These are phyloP conservation scores for Phtheirospermum japonicum DNA, from an alignment of 257 asterid genomes.

Conservation along the genomic window DNA sequence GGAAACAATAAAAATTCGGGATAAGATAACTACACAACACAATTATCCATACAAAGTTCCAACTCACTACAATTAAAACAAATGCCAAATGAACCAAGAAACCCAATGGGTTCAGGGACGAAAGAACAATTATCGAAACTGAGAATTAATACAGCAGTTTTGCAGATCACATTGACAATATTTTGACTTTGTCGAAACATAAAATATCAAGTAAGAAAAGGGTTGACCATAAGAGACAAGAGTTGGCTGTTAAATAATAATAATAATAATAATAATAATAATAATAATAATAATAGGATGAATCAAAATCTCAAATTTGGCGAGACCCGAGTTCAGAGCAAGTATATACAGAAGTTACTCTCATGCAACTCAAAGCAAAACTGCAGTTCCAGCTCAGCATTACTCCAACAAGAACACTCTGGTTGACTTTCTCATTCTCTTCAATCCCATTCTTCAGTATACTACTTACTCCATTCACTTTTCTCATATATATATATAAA, in stretches of 20 bases:
- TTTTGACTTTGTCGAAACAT: conserved; percentile 9
- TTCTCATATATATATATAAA: not conserved
- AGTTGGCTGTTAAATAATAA: conserved; percentile 14
- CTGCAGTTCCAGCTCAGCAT: conserved; percentile 6
- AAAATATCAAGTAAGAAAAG: conserved; percentile 19
- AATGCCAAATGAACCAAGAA: too few species aligned
- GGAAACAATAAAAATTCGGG: too few species aligned
- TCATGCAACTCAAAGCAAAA: conserved; percentile 7
- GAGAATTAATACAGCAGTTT: not conserved
- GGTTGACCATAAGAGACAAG: conserved; percentile 18
- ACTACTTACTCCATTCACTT: not conserved
- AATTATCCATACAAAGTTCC: conserved; percentile 12
- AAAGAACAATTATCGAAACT: too few species aligned
- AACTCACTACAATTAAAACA: too few species aligned
- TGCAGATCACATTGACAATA: conserved; percentile 13
- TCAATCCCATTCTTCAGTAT: conserved; percentile 4
- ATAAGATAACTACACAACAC: too few species aligned
- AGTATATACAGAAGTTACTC: conserved; percentile 30
- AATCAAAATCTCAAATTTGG: conserved; percentile 21
- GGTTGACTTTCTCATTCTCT: not conserved
- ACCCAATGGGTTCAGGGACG: too few species aligned
- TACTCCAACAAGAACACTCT: not conserved
- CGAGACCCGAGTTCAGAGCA: conserved; percentile 17
- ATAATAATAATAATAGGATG: not conserved
- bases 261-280: not conserved